A percentile compares a stretch with the other conserved stretches of the same genome.
phyloP scores from a whole-genome alignment of 2,329 filamentous ascomycete genomes.

The Hypoxylon sp. region DNA sequence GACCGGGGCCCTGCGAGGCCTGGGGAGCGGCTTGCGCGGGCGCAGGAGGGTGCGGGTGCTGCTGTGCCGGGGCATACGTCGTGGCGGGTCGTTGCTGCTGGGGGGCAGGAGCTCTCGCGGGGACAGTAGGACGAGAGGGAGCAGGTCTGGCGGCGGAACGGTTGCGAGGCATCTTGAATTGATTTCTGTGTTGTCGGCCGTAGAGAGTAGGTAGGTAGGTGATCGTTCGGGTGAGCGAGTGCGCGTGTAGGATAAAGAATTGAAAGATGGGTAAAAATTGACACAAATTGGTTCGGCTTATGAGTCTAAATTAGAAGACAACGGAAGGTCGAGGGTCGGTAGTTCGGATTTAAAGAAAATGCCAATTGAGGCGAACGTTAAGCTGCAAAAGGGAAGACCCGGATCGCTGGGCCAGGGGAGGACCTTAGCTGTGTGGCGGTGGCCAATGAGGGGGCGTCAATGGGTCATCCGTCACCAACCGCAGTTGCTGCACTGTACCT shows the following conservation, averaged over 20 bases:
- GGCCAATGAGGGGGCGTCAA: constrained; percentile 39
- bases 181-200: neutral
- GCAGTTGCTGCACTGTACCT: neutral
- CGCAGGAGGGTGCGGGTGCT: constrained; percentile 64
- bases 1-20: constrained; percentile 79
- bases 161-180: constrained; percentile 80
- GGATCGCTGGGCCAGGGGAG: constrained; percentile 1
- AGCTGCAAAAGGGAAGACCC: constrained; percentile 17
- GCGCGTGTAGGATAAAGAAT: constrained; percentile 13
- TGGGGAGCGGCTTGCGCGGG: constrained; percentile 62
- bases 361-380: constrained; percentile 15
- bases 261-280: constrained; percentile 17
- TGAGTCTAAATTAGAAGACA: constrained; percentile 25
- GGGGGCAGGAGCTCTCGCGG: constrained; percentile 67
- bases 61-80: constrained; percentile 70
- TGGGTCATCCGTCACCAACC: constrained; percentile 23
- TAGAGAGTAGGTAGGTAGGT: neutral
- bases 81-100: constrained; percentile 79
- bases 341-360: constrained; percentile 45
- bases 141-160: constrained; percentile 73
- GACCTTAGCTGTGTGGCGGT: constrained; percentile 29
- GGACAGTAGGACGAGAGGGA: constrained; percentile 74
- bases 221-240: constrained; percentile 12
- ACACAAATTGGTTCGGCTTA: constrained; percentile 24
- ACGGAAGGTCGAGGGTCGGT: constrained; percentile 27